Evolutionary conservation across 257 asterid genomes (phyloP).

Genomic region (Leonotis leonurus): DNA sequence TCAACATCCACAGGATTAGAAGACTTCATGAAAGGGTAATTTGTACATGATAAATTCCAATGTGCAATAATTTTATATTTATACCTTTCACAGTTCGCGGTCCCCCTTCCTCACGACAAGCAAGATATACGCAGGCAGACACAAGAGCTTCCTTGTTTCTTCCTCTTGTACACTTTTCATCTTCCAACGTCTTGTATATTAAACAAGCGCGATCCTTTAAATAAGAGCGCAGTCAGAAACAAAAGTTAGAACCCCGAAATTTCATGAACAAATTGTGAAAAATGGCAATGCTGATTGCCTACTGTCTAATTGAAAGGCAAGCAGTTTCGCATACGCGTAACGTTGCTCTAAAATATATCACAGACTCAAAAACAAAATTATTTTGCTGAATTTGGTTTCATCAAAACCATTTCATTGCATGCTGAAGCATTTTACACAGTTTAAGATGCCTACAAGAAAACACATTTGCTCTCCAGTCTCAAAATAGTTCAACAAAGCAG

Average conservation of each 20-base stretch:
- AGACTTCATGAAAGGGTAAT: slow-evolving; percentile 20
- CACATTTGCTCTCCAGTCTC: no score
- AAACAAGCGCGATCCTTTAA: slow-evolving; percentile 73
- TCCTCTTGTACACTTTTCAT: slow-evolving; percentile 88
- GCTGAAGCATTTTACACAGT: neutral
- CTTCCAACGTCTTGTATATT: slow-evolving; percentile 76
- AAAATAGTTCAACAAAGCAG: neutral
- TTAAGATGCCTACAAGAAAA: neutral
- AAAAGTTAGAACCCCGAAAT: no score
- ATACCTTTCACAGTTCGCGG: slow-evolving; percentile 94
- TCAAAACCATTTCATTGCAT: no score
- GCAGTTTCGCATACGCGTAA: no score
- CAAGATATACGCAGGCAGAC: slow-evolving; percentile 87
- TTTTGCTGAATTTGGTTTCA: no score
- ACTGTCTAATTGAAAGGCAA: no score
- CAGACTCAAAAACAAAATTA: no score
- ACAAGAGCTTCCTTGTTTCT: slow-evolving; percentile 81
- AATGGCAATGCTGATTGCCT: no score
- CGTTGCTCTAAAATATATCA: no score
- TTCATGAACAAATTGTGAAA: no score
- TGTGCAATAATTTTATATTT: slow-evolving; percentile 25
- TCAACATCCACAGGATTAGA: slow-evolving; percentile 43
- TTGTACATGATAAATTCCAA: slow-evolving; percentile 22
- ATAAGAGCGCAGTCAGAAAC: neutral
- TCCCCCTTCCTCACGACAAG: slow-evolving; percentile 82